Percentiles rank a stretch among this genome's conserved stretches.
Conservation (phyloP, 495 filamentous ascomycete species). For the Penicillium angulare region DNA sequence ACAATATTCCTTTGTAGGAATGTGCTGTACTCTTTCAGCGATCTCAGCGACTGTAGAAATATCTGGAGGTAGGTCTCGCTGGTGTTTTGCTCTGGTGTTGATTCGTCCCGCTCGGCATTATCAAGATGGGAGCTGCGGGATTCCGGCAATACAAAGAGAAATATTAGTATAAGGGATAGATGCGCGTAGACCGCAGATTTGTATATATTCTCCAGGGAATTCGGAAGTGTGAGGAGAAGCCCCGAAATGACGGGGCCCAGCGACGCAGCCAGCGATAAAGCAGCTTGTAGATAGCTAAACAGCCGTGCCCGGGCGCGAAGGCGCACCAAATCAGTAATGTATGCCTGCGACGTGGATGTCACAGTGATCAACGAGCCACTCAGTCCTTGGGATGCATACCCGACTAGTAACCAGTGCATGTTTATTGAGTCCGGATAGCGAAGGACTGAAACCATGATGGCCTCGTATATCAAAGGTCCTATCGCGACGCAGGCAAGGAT, state of each 20-base stretch:
- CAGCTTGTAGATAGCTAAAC: constrained; percentile 11
- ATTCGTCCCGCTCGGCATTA: background rate
- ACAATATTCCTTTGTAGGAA: background rate
- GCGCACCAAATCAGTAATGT: constrained; percentile 1
- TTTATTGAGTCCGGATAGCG: constrained; percentile 2
- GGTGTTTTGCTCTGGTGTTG: background rate
- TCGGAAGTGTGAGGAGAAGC: background rate
- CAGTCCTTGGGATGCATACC: constrained; percentile 5
- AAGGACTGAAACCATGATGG: background rate
- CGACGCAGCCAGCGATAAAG: background rate
- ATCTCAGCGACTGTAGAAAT: background rate
- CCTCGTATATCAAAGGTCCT: background rate
- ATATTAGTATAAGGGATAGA: background rate
- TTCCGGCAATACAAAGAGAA: constrained; percentile 2
- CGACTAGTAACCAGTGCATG: constrained; percentile 1
- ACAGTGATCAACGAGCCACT: constrained; percentile 2
- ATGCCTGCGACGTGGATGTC: constrained; percentile 3
- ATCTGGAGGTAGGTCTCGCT: background rate
- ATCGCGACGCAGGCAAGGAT: background rate
- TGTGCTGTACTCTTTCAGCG: background rate
- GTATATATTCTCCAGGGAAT: background rate
- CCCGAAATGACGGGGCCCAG: constrained; percentile 3
- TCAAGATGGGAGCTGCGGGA: background rate
- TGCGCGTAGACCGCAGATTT: background rate
- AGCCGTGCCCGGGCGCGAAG: background rate